Conservation (phyloP, 495 filamentous ascomycete genomes). For the Tuber borchii region DNA sequence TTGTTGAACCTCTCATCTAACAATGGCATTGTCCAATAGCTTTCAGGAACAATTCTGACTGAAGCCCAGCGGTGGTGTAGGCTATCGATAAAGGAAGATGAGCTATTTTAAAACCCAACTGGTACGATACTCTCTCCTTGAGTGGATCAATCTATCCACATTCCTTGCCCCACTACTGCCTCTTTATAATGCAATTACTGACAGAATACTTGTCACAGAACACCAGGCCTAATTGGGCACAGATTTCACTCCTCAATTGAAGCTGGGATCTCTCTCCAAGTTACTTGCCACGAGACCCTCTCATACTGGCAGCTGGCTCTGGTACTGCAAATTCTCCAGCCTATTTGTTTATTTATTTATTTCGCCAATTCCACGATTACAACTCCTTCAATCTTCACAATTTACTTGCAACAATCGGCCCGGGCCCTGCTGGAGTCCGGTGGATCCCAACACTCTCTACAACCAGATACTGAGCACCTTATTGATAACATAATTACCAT, state of each 20-base stretch:
- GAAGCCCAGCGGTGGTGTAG: background rate
- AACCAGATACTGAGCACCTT: background rate
- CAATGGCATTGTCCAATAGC: background rate
- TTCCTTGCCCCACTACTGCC: background rate
- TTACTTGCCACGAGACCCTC: background rate
- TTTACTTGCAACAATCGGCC: background rate
- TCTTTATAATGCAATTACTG: background rate
- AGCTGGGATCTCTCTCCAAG: background rate
- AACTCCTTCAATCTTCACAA: background rate
- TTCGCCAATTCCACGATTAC: background rate
- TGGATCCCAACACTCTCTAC: background rate
- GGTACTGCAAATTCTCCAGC: background rate
- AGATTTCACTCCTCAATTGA: background rate
- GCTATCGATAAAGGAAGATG: background rate
- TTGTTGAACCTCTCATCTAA: background rate
- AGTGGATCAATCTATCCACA: background rate
- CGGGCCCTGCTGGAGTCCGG: background rate
- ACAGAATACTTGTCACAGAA: background rate
- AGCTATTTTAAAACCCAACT: background rate
- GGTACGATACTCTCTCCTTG: background rate
- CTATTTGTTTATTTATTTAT: background rate
- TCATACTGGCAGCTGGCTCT: background rate
- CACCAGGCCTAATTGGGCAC: background rate
- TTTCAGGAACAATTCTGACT: background rate
- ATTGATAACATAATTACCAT: background rate